These are phyloP conservation scores for Peziza echinospora DNA, from an alignment of 495 filamentous ascomycete genomes.

Conservation along the genomic window DNA sequence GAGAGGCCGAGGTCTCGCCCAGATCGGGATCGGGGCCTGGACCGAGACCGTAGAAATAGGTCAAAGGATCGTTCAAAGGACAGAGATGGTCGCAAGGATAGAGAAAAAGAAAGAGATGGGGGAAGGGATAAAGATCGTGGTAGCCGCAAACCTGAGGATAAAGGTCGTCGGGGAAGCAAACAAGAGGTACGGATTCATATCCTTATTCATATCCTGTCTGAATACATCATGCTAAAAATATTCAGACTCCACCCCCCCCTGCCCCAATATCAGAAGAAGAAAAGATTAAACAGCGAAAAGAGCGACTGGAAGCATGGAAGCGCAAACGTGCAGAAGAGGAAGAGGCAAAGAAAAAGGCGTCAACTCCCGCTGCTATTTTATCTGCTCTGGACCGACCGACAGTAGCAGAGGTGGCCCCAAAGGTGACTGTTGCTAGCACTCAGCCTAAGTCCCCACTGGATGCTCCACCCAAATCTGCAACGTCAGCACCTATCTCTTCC, in stretches of 20 bases:
- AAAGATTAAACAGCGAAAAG: conserved; percentile 62
- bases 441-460: conserved; percentile 36
- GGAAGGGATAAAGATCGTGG: conserved; percentile 60
- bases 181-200: conserved; percentile 44
- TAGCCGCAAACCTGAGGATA: conserved; percentile 42
- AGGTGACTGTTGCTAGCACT: conserved; percentile 20
- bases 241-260: conserved; percentile 37
- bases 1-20: conserved; percentile 27
- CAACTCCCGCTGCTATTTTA: conserved; percentile 31
- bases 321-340: conserved; percentile 63
- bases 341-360: conserved; percentile 49
- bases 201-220: conserved; percentile 26
- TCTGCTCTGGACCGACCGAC: conserved; percentile 30
- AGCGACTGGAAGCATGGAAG: conserved; percentile 81
- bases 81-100: conserved; percentile 35
- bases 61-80: conserved; percentile 39
- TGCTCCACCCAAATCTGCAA: conserved; percentile 33
- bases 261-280: conserved; percentile 49
- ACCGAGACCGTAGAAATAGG: conserved; percentile 43
- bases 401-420: conserved; percentile 30
- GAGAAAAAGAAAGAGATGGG: conserved; percentile 12
- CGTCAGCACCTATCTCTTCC: conserved; percentile 26
- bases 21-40: conserved; percentile 34
- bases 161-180: conserved; percentile 48
- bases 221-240: conserved; percentile 25